phyloP scores from a whole-genome alignment of 495 filamentous ascomycete species.

The Achaetomiella virescens region DNA sequence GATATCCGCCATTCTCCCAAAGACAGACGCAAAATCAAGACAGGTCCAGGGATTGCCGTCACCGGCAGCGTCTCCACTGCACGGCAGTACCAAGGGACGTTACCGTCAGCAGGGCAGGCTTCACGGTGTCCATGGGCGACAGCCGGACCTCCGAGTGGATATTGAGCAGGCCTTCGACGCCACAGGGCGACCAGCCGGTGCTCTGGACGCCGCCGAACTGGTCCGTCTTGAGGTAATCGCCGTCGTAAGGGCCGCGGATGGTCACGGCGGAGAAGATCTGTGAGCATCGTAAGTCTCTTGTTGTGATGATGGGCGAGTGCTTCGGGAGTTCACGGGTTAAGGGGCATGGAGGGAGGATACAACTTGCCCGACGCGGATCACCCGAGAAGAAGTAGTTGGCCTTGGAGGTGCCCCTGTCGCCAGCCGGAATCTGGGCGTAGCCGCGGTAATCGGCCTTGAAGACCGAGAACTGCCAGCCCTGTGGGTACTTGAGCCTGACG shows the following conservation, averaged over 20 bases:
- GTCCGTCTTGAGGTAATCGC: constrained; percentile 36
- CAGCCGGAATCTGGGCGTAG: constrained; percentile 37
- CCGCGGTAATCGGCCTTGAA: constrained; percentile 48
- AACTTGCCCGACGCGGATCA: constrained; percentile 22
- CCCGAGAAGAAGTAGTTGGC: constrained; percentile 50
- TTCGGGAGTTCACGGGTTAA: too few relatives aligned
- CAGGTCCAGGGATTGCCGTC: too few relatives aligned
- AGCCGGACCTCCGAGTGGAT: constrained; percentile 41
- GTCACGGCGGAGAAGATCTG: constrained; percentile 30
- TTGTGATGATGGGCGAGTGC: too few relatives aligned
- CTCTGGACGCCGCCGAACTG: constrained; percentile 31
- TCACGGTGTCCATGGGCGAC: constrained; percentile 13
- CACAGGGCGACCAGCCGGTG: constrained; percentile 42
- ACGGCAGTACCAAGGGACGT: constrained; percentile 13
- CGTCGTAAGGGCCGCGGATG: constrained; percentile 33
- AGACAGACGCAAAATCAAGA: too few relatives aligned
- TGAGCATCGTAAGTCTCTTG: too few relatives aligned
- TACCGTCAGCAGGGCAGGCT: constrained; percentile 25
- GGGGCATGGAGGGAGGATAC: not conserved
- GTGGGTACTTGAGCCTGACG: constrained; percentile 44
- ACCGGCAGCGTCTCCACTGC: constrained; percentile 12
- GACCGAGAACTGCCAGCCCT: constrained; percentile 48
- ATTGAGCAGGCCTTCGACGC: constrained; percentile 34
- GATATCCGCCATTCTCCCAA: not conserved
- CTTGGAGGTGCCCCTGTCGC: constrained; percentile 41